phyloP scores from a whole-genome alignment of 768 basidiomycete genomes.

The Pulveroboletus sp. region DNA sequence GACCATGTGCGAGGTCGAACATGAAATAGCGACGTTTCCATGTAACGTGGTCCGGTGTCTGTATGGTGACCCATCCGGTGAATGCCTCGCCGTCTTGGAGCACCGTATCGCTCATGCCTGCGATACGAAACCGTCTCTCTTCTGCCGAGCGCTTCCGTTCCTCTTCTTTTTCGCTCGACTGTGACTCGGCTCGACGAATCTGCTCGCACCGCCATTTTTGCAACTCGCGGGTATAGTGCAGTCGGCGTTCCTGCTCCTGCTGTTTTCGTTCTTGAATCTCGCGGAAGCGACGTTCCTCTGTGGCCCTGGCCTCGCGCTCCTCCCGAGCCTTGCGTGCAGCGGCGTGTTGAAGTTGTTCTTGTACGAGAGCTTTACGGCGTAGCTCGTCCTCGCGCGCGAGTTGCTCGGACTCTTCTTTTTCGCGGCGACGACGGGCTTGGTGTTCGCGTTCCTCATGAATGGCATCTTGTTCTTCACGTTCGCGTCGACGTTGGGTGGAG shows the following conservation, averaged over 20 bases:
- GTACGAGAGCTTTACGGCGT: constrained; percentile 40
- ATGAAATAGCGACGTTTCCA: constrained; percentile 70
- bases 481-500: constrained; percentile 19
- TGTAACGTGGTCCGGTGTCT: constrained; percentile 47
- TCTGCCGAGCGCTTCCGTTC: constrained; percentile 38
- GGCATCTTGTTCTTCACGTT: constrained; percentile 42
- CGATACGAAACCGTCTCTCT: constrained; percentile 38
- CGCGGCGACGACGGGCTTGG: constrained; percentile 30
- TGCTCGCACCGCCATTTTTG: constrained; percentile 55
- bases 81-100: constrained; percentile 41
- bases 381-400: constrained; percentile 41
- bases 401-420: constrained; percentile 19
- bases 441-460: constrained; percentile 43
- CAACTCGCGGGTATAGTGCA: constrained; percentile 48
- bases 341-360: constrained; percentile 39
- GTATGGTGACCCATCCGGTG: constrained; percentile 63
- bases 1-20: constrained; percentile 42
- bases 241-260: constrained; percentile 44
- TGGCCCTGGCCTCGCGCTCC: constrained; percentile 38
- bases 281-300: constrained; percentile 42
- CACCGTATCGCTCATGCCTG: constrained; percentile 45
- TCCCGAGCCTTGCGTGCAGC: constrained; percentile 36
- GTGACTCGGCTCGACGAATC: constrained; percentile 41
- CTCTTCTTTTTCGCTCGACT: constrained; percentile 44
- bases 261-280: constrained; percentile 50